Percentiles rank a stretch among this genome's conserved stretches.
phyloP scores from a whole-genome alignment of 805 yeast species.

The Lachancea kluyveri region DNA sequence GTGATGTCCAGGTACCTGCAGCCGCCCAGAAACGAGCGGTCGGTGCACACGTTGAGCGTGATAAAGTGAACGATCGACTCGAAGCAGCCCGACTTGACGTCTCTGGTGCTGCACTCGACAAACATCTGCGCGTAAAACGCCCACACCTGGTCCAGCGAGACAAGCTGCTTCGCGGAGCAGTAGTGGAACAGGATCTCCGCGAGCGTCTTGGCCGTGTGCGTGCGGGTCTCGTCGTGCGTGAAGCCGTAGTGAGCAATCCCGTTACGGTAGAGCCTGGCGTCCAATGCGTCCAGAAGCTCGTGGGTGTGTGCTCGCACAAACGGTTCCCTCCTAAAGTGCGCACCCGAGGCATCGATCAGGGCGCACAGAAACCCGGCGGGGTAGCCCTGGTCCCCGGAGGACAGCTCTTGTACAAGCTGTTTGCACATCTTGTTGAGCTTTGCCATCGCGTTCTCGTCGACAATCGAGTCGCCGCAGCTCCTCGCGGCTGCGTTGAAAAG shows the following conservation, averaged over 20 bases:
- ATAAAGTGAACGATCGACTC: conserved; percentile 34
- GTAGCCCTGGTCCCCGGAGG: conserved; percentile 16
- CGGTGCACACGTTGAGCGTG: conserved; percentile 22
- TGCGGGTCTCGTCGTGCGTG: conserved; percentile 24
- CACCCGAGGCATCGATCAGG: conserved; percentile 22
- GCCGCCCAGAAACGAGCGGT: conserved; percentile 23
- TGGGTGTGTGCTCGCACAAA: conserved; percentile 20
- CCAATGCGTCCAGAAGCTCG: conserved; percentile 13
- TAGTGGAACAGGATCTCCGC: conserved; percentile 32
- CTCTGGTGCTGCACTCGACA: conserved; percentile 16
- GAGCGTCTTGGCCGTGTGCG: conserved; percentile 28
- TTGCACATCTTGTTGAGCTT: conserved; percentile 26
- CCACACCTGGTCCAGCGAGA: conserved; percentile 17
- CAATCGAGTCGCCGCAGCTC: conserved; percentile 11
- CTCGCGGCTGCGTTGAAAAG: conserved; percentile 19
- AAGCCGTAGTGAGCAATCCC: conserved; percentile 26
- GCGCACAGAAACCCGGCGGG: conserved; percentile 24
- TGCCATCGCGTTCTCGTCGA: conserved; percentile 8
- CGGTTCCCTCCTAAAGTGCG: conserved; percentile 15
- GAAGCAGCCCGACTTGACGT: conserved; percentile 29
- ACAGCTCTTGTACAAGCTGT: conserved; percentile 16
- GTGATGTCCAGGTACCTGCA: conserved; percentile 24
- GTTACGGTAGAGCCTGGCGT: conserved; percentile 18
- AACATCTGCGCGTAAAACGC: conserved; percentile 20
- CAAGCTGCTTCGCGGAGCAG: conserved; percentile 13